Conservation (phyloP, 306 rosid species). For the Lagenaria siceraria region DNA sequence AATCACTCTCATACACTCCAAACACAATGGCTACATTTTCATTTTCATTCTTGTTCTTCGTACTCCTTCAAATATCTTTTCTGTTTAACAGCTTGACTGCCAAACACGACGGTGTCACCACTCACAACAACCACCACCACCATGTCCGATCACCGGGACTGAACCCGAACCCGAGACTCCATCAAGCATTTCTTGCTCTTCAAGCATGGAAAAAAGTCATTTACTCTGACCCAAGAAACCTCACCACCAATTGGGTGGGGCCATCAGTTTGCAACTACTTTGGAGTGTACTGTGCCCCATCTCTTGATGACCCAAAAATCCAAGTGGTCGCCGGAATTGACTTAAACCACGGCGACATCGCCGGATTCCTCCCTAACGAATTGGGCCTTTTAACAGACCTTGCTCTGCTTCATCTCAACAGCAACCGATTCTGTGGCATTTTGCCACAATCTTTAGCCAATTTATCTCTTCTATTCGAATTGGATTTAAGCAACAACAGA, state of each 20-base stretch:
- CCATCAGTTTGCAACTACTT: constrained; percentile 66
- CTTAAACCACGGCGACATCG: constrained; percentile 61
- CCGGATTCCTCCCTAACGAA: constrained; percentile 71
- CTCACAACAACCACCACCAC: constrained; percentile 11
- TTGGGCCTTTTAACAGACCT: constrained; percentile 63
- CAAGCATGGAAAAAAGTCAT: constrained; percentile 83
- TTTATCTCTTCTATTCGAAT: constrained; percentile 55
- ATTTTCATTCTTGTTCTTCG: constrained; percentile 18
- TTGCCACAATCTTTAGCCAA: constrained; percentile 43
- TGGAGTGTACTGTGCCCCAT: constrained; percentile 55
- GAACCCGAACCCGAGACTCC: constrained; percentile 29
- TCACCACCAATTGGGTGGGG: constrained; percentile 62
- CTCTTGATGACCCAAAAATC: constrained; percentile 41
- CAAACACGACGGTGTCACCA: constrained; percentile 26
- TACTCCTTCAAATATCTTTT: constrained; percentile 26
- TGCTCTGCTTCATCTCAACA: constrained; percentile 59
- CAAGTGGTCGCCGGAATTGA: constrained; percentile 75
- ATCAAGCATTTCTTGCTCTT: constrained; percentile 56
- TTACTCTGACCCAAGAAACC: constrained; percentile 71
- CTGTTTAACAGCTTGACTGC: constrained; percentile 34
- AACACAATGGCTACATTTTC: constrained; percentile 37
- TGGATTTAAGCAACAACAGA: constrained; percentile 79
- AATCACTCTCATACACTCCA: constrained; percentile 1
- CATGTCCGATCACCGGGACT: not conserved
- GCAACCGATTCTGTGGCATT: constrained; percentile 84